Base-by-base conservation (phyloP, 495 filamentous ascomycete species). In the Penicillium atrosanguineum region DNA sequence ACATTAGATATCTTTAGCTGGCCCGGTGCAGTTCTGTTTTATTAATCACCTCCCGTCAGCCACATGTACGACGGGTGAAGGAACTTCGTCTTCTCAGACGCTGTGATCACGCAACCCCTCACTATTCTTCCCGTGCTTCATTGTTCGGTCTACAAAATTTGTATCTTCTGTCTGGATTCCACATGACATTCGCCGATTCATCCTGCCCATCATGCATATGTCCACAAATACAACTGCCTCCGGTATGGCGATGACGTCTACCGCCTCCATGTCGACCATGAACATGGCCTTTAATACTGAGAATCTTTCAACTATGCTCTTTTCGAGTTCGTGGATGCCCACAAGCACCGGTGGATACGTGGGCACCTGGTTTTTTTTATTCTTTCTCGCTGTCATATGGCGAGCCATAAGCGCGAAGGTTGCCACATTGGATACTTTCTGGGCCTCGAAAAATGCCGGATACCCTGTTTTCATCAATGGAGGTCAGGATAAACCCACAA, bases 181-280 rank as follows among this genome's bases (percentile, higher is more conserved):
- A 28, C 3, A 23, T 26, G 9, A 21, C 29, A 36, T 34, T 38
- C 6, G 6, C 26, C 9, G 23, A 14, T 23, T 26, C 26, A 0
- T 48, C 18, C 37, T n/a, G 29, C 45, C 45, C 29, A 16, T 18
- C 29, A 48, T 48, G 45, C 16, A 48, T 2, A 48, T 48, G 45
- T 14, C 45, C 14, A 19, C 29, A 44, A 26, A 20, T n/a, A 26
- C 42, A 23, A 44, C 42, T n/a, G 23, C 42, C 5, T 14, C 42
- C 12, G 14, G 21, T 15, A 26, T 44, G 42, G 42, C 7, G 42
- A 44, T 44, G 42, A 21, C 42, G 8, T 44, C 42, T 4, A 28
- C 42, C 19, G 42, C 42, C 19, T 44, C 42, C 6, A 44, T 44
- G 42, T 14, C 19, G 20, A 23, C 42, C 7, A 44, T 44, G 42